Base-by-base conservation (phyloP, 768 basidiomycete species). In the Leccinum aurantiacum region DNA sequence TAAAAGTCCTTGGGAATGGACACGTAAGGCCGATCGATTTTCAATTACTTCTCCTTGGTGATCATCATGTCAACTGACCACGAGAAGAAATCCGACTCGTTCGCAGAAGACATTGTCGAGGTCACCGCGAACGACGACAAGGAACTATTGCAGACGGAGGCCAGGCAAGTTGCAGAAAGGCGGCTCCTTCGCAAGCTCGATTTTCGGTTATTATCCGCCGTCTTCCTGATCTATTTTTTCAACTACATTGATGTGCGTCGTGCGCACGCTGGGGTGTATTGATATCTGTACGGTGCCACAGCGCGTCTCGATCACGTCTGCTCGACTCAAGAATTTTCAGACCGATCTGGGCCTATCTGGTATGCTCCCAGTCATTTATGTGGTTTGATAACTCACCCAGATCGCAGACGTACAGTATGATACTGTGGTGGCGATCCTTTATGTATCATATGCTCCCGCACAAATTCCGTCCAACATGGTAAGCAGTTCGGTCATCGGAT, bases 21-120 rank as follows among this genome's bases (percentile, higher is more conserved):
- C 3, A 37, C 11, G 33, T 19, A n/a, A 41, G 7, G 17, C 38
- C 9, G 1, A 19, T 46, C 13, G 0, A 46, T 22, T 13, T 17
- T 19, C 46, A 19, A 19, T 19, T 22, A 46, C 46, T 37, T 52
- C 14, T 33, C 52, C 46, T 56, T 55, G 27, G 25, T 37, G 2
- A 9, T 3, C 37, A 53, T 35, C 56, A 66, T 70, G 67, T 57
- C 69, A 4, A 52, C 35, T 14, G 49, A 57, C 10, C 41, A n/a
- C 4, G 62, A 70, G 60, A 62, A 70, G 58, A 64, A 64, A 53
- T 47, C 11, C n/a, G 58, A 63, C 3, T 62, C 58, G 13, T 59
- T 50, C 35, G 35, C 58, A 2, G 57, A 61, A 5, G 50, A 60
- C 47, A 24, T 22, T 2, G 19, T 27, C 15, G 46, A 38, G 33